These are phyloP conservation scores for Salmacisia buchloeana DNA, from an alignment of 1,284 basidiomycete species.

Conservation along the genomic window DNA sequence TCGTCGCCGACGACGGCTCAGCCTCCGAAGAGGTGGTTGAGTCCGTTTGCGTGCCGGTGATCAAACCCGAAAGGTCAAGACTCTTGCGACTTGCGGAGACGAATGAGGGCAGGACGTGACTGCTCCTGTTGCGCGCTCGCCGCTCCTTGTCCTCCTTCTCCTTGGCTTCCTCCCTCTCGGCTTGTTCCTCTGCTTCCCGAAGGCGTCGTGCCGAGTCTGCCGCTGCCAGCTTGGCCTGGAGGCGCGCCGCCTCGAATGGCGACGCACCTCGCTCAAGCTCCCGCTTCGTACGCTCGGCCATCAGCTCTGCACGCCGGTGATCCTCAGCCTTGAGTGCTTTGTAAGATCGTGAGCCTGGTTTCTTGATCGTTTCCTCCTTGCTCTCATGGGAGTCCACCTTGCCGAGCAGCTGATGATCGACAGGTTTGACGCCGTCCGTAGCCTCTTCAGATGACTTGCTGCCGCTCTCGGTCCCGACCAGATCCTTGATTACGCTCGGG, in stretches of 20 bases:
- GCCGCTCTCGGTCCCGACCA: neutral
- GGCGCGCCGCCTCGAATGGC: neutral
- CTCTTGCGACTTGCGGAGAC: neutral
- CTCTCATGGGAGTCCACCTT: neutral
- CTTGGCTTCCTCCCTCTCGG: neutral
- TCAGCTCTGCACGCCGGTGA: neutral
- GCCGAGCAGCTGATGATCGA: neutral
- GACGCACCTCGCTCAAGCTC: neutral
- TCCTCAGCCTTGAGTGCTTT: conserved; percentile 2
- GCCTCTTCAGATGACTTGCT: neutral
- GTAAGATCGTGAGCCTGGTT: neutral
- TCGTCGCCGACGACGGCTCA: neutral
- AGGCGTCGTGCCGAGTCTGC: neutral
- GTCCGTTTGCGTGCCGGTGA: neutral
- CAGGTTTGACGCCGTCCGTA: neutral
- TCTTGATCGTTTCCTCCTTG: neutral
- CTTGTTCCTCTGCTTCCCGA: neutral
- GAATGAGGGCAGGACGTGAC: neutral
- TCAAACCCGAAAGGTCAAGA: neutral
- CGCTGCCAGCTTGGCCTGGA: neutral
- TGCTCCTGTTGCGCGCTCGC: neutral
- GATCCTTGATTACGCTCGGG: conserved; percentile 1
- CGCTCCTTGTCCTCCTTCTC: conserved; percentile 8
- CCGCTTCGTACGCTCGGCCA: neutral
- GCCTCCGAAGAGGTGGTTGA: neutral